Percentiles rank a stretch among this genome's conserved stretches.
These are phyloP conservation scores for Globisporangium orthogonon DNA, from an alignment of 352 stramenopile species.

Conservation along the genomic window DNA sequence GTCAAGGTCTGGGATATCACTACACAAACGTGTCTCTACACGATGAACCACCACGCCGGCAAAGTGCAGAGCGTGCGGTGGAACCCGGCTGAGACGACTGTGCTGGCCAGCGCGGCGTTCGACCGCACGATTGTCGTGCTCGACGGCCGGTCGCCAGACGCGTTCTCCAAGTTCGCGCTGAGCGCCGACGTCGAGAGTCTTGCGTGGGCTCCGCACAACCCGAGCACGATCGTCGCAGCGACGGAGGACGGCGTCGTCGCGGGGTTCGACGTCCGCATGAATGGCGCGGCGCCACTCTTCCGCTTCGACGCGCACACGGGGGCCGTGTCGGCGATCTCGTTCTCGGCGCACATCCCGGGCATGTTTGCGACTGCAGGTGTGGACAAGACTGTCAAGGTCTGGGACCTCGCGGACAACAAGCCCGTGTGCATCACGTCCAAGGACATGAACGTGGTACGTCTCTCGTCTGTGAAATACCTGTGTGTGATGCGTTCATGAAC, in stretches of 20 bases:
- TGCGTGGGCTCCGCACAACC: constrained; percentile 90
- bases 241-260: constrained; percentile 93
- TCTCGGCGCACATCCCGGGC: constrained; percentile 83
- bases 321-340: constrained; percentile 80
- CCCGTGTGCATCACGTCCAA: constrained; percentile 86
- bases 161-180: constrained; percentile 79
- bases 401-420: constrained; percentile 85
- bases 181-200: constrained; percentile 89
- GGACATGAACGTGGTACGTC: constrained; percentile 77
- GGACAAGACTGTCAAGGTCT: constrained; percentile 98
- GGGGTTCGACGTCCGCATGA: constrained; percentile 95
- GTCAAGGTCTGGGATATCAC: constrained; percentile 96
- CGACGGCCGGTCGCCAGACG: constrained; percentile 85
- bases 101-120: constrained; percentile 95
- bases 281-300: constrained; percentile 90
- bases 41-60: constrained; percentile 96
- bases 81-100: constrained; percentile 94
- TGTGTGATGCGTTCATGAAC: not conserved
- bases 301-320: constrained; percentile 89
- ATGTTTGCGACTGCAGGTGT: constrained; percentile 94
- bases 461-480: not conserved
- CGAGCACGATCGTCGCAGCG: constrained; percentile 90
- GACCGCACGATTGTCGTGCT: constrained; percentile 93
- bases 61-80: constrained; percentile 97
- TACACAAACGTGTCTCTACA: constrained; percentile 91